phyloP scores from a whole-genome alignment of 1,284 basidiomycete genomes.

The Butyriboletus appendiculatus region DNA sequence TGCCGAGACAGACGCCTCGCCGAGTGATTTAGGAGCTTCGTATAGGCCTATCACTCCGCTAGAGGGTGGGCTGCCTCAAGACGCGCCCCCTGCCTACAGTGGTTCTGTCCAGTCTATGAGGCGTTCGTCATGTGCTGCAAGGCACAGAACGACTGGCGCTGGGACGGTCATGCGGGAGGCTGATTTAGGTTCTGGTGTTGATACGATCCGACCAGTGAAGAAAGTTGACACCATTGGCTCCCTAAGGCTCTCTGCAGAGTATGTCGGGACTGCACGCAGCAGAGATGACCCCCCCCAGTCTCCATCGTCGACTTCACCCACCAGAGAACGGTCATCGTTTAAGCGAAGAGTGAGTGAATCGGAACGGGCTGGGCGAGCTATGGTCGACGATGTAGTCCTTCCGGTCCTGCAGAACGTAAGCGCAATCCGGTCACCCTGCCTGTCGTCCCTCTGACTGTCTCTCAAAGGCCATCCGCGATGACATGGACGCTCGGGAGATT shows the following conservation, averaged over 20 bases:
- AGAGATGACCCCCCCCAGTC: constrained; percentile 48
- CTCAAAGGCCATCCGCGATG: constrained; percentile 71
- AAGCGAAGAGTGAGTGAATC: constrained; percentile 55
- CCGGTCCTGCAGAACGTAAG: constrained; percentile 74
- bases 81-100: constrained; percentile 63
- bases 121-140: constrained; percentile 73
- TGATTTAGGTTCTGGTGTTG: constrained; percentile 82
- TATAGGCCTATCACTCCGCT: constrained; percentile 35
- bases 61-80: constrained; percentile 39
- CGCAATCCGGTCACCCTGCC: neutral
- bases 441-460: constrained; percentile 15
- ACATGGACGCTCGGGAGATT: constrained; percentile 85
- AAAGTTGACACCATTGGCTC: constrained; percentile 83
- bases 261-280: constrained; percentile 66
- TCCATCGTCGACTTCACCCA: constrained; percentile 49
- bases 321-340: constrained; percentile 40
- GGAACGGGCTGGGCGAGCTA: constrained; percentile 64
- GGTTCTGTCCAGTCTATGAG: constrained; percentile 55
- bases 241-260: constrained; percentile 78
- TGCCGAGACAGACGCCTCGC: constrained; percentile 34
- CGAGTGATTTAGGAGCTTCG: constrained; percentile 40
- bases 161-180: constrained; percentile 81
- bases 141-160: constrained; percentile 59
- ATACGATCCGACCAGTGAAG: constrained; percentile 91
- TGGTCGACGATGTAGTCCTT: constrained; percentile 82